These are phyloP conservation scores for Podaxis sp. DNA, from an alignment of 768 basidiomycete species.

Conservation along the genomic window DNA sequence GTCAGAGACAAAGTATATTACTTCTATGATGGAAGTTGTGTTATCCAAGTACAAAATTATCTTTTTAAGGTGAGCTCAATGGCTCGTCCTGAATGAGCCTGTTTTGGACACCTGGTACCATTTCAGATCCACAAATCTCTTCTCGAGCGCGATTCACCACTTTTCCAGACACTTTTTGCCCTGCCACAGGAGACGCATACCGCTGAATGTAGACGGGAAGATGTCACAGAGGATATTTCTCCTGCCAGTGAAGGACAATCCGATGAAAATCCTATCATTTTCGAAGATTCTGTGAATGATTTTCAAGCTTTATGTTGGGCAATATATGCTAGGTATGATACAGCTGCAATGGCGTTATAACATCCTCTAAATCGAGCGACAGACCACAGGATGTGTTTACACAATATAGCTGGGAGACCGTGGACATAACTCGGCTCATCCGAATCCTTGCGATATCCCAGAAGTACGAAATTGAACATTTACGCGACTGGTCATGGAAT, in stretches of 20 bases:
- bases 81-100: not conserved
- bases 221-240: not conserved
- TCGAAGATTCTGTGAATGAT: not conserved
- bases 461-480: not conserved
- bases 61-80: not conserved
- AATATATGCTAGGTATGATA: not conserved
- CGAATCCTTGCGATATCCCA: not conserved
- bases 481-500: not conserved
- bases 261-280: constrained; percentile 1
- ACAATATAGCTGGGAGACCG: not conserved
- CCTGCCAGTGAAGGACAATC: not conserved
- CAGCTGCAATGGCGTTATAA: not conserved
- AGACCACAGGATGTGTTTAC: not conserved
- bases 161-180: not conserved
- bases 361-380: not conserved
- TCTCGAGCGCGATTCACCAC: not conserved
- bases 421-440: not conserved
- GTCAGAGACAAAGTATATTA: constrained; percentile 1
- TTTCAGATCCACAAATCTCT: not conserved
- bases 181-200: not conserved
- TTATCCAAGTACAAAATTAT: not conserved
- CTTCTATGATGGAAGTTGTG: constrained; percentile 5
- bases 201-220: too few relatives aligned
- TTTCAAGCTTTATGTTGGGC: constrained; percentile 1
- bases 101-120: not conserved